Evolutionary conservation across 345 rosid species (phyloP).

Genomic region (Hibiscus trionum): DNA sequence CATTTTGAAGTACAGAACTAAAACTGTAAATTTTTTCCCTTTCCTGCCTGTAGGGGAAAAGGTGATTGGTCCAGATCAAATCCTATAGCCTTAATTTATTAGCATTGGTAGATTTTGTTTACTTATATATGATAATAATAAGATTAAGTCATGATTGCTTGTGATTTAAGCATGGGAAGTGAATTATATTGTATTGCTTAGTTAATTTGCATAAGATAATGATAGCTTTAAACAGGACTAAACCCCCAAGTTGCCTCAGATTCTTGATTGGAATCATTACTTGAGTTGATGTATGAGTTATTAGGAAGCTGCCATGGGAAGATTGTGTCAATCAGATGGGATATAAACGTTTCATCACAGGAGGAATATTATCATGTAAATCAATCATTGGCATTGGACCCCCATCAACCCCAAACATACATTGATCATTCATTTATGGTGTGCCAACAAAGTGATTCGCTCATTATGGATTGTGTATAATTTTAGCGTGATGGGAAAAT

Average conservation of each 20-base stretch:
- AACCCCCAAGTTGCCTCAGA: slow-evolving; percentile 5
- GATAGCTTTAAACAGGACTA: neutral
- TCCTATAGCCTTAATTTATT: slow-evolving; percentile 25
- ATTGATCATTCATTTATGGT: too few relatives aligned
- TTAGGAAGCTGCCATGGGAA: neutral
- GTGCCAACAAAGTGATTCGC: neutral
- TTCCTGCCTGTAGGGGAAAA: neutral
- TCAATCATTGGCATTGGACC: too few relatives aligned
- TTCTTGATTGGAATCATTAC: slow-evolving; percentile 17
- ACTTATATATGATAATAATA: too few relatives aligned
- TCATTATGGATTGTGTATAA: too few relatives aligned
- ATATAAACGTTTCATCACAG: too few relatives aligned
- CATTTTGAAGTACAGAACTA: neutral
- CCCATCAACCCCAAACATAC: too few relatives aligned
- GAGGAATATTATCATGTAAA: too few relatives aligned
- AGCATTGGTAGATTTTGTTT: slow-evolving; percentile 4
- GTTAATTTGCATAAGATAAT: slow-evolving; percentile 9
- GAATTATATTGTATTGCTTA: neutral
- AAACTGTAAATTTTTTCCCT: neutral
- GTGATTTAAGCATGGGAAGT: slow-evolving; percentile 19
- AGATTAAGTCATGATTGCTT: slow-evolving; percentile 19
- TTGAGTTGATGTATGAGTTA: slow-evolving; percentile 6
- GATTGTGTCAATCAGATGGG: too few relatives aligned
- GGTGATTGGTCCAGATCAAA: slow-evolving; percentile 36
- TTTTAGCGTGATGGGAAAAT: too few relatives aligned